Percentiles rank a stretch among this genome's conserved stretches.
Evolutionary conservation across 345 rosid genomes (phyloP).

Genomic region (Luvunga scandens): DNA sequence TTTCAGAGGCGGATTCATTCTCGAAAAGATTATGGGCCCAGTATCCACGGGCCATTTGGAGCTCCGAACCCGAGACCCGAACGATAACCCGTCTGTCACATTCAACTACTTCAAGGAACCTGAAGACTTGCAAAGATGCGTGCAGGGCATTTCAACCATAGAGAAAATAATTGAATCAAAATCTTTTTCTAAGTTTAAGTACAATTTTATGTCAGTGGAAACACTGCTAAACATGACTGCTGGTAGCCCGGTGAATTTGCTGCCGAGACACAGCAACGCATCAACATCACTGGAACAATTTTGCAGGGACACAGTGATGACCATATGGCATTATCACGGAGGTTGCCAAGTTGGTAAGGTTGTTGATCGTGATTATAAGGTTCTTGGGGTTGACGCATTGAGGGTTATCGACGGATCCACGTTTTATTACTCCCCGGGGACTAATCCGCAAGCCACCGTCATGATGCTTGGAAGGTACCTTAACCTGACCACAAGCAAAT

Average conservation of each 20-base stretch:
- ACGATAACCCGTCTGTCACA: conserved; percentile 60
- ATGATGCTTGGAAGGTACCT: conserved; percentile 97
- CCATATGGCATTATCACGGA: conserved; percentile 95
- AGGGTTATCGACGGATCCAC: conserved; percentile 87
- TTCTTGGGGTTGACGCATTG: conserved; percentile 54
- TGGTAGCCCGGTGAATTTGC: conserved; percentile 56
- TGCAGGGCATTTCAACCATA: conserved; percentile 54
- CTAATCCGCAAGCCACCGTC: conserved; percentile 95
- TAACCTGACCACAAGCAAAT: no score
- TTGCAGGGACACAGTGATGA: conserved; percentile 79
- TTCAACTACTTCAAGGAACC: conserved; percentile 69
- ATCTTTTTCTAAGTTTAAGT: conserved; percentile 43
- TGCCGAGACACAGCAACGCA: conserved; percentile 52
- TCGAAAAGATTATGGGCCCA: conserved; percentile 68
- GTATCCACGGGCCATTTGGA: conserved; percentile 53
- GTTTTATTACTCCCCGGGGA: conserved; percentile 69
- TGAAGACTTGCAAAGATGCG: conserved; percentile 51
- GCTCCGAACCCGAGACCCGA: conserved; percentile 45
- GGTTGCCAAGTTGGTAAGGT: conserved; percentile 83
- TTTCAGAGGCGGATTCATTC: conserved; percentile 56
- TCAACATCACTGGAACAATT: conserved; percentile 61
- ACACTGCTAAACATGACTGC: conserved; percentile 43
- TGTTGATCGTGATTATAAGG: conserved; percentile 66
- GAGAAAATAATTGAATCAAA: conserved; percentile 49
- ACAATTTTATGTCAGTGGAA: conserved; percentile 28